Evolutionary conservation across 2,329 filamentous ascomycete genomes (phyloP), one percentile per base, ranked within the genome.

Genomic region (Leptographium radiaticola): DNA sequence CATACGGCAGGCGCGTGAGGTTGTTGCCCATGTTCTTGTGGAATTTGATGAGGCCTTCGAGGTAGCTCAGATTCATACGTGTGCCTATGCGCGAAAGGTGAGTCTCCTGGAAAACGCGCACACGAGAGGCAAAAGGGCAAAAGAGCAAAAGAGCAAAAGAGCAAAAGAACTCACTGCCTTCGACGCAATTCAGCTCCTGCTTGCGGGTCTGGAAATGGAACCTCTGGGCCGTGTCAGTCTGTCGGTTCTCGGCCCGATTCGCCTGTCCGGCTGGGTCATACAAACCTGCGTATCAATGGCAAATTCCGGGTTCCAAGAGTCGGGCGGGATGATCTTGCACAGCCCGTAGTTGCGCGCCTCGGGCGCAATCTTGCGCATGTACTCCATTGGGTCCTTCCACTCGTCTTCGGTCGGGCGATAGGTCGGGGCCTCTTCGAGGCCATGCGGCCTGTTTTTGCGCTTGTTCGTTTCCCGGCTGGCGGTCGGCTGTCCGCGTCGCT

Each of bases 151-250:
- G n/a, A n/a, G n/a, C n/a, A n/a, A n/a, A n/a, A n/a, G n/a, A n/a
- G n/a, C n/a, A n/a, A n/a, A 6, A 42, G 12, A 59, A 76, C 82
- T 70, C 80, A 94, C 89, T 93, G 76, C 93, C 93, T 85, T 98
- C 93, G 49, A 97, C 89, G 16, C 90, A 95, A 69, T 98, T 98
- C 57, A 98, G 75, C 69, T 97, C 91, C 68, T 98, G 93, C 67
- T 94, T 89, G 66, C 93, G 82, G 15, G 93, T 98, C 59, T 89
- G 83, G 66, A 98, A 98, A 68, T 98, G 93, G 64, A 98, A 98
- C 69, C 84, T 87, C 90, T 96, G 65, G 60, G 45, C 10, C 9
- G 11, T 39, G 51, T 40, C n/a, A 46, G 31, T 9, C 33, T 6
- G 15, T n/a, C 4, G 10, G 25, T 25, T 25, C 25, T 25, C 25